Conservation (phyloP, 305 asterid species). For the Fraxinus platypoda region DNA sequence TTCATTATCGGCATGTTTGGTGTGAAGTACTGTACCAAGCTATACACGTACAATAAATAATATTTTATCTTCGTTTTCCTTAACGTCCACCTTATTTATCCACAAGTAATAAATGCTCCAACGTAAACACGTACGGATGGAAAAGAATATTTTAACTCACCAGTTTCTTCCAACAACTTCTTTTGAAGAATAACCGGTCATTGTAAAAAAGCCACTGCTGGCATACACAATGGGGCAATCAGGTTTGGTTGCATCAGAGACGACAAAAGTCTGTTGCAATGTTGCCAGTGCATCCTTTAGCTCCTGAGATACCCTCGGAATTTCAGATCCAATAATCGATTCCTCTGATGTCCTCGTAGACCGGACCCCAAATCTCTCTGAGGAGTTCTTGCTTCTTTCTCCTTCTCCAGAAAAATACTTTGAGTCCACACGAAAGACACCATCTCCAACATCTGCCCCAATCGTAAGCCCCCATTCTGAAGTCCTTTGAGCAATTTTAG, state of each 20-base stretch:
- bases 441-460: slow-evolving; percentile 58
- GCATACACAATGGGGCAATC: slow-evolving; percentile 93
- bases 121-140: not conserved
- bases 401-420: slow-evolving; percentile 46
- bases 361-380: slow-evolving; percentile 41
- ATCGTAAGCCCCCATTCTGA: slow-evolving; percentile 87
- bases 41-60: not conserved
- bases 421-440: slow-evolving; percentile 45
- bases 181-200: slow-evolving; percentile 86
- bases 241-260: slow-evolving; percentile 93
- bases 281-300: slow-evolving; percentile 87
- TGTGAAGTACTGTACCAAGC: not conserved
- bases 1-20: not conserved
- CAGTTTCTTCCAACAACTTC: slow-evolving; percentile 86
- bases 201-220: slow-evolving; percentile 84
- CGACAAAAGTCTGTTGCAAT: slow-evolving; percentile 89
- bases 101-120: not conserved
- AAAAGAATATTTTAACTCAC: slow-evolving; percentile 40
- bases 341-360: slow-evolving; percentile 66
- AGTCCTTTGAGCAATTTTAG: slow-evolving; percentile 60
- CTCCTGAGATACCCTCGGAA: slow-evolving; percentile 91
- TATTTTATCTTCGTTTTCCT: not conserved
- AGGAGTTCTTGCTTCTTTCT: slow-evolving; percentile 48
- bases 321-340: slow-evolving; percentile 30
- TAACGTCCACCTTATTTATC: not conserved